phyloP scores from a whole-genome alignment of 1,284 basidiomycete genomes.

The Ganoderma sinense region DNA sequence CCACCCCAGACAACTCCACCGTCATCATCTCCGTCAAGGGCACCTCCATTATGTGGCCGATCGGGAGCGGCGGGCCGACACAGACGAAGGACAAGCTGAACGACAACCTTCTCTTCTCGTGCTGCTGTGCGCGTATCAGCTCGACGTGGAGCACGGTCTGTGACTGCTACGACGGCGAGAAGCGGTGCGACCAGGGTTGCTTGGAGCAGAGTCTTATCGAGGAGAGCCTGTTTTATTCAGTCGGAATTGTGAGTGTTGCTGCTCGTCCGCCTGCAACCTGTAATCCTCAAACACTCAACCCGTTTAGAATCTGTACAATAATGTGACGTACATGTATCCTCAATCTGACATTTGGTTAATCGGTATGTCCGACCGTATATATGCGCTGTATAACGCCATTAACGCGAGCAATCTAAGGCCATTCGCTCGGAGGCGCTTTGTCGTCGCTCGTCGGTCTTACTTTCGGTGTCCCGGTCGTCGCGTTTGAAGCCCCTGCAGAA shows the following conservation, averaged over 20 bases:
- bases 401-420: constrained; percentile 48
- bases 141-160: constrained; percentile 97
- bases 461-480: constrained; percentile 89
- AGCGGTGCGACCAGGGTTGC: constrained; percentile 87
- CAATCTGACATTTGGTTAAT: constrained; percentile 92
- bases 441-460: constrained; percentile 88
- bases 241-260: constrained; percentile 69
- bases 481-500: constrained; percentile 94
- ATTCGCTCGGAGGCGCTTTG: constrained; percentile 88
- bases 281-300: background rate
- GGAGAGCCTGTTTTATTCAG: constrained; percentile 90
- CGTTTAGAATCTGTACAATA: constrained; percentile 87
- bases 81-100: constrained; percentile 92
- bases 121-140: constrained; percentile 94
- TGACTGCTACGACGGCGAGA: constrained; percentile 84
- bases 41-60: constrained; percentile 78
- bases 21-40: constrained; percentile 95
- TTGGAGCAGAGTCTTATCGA: constrained; percentile 81
- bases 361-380: constrained; percentile 43
- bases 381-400: background rate
- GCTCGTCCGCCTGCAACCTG: background rate
- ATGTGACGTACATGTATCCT: constrained; percentile 94
- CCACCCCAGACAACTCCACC: constrained; percentile 83
- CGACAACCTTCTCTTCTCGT: constrained; percentile 95
- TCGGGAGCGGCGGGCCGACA: constrained; percentile 88